Evolutionary conservation across 345 rosid species (phyloP).

Genomic region (Eucalyptus cloeziana): DNA sequence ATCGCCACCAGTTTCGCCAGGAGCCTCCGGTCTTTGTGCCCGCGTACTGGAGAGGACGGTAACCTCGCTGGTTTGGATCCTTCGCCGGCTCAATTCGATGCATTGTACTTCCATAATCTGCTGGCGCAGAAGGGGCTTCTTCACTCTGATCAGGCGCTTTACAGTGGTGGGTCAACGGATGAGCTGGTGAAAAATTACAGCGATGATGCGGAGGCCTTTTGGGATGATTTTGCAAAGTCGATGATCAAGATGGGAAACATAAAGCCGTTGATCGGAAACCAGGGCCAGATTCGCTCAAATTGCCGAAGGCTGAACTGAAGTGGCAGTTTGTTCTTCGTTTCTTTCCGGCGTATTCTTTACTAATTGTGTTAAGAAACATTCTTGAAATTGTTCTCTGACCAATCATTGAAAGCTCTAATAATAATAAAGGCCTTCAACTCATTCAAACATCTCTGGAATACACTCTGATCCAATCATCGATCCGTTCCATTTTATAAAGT

Average conservation of each 20-base stretch:
- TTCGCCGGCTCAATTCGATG: conserved; percentile 3
- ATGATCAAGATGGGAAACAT: conserved; percentile 52
- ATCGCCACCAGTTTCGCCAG: conserved; percentile 19
- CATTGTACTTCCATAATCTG: conserved; percentile 14
- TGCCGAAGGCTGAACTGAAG: conserved; percentile 15
- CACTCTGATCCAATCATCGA: background rate
- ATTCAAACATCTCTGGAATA: background rate
- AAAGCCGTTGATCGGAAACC: conserved; percentile 21
- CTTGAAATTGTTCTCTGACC: background rate
- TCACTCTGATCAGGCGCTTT: conserved; percentile 20
- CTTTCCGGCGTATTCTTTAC: background rate
- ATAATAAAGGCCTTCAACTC: background rate
- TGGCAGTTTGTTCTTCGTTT: background rate
- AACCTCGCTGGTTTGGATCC: conserved; percentile 1
- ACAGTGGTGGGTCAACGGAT: conserved; percentile 4
- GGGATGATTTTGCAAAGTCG: conserved; percentile 18
- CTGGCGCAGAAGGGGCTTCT: conserved; percentile 9
- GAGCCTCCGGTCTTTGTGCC: conserved; percentile 12
- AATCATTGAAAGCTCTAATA: background rate
- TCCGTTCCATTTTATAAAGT: background rate
- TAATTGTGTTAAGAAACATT: background rate
- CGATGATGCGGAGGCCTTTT: conserved; percentile 3
- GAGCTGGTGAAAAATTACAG: conserved; percentile 1
- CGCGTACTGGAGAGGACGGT: background rate
- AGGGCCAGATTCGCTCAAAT: conserved; percentile 28